Evolutionary conservation across 2,329 filamentous ascomycete species (phyloP).

Genomic region (Aspergillus melleus): DNA sequence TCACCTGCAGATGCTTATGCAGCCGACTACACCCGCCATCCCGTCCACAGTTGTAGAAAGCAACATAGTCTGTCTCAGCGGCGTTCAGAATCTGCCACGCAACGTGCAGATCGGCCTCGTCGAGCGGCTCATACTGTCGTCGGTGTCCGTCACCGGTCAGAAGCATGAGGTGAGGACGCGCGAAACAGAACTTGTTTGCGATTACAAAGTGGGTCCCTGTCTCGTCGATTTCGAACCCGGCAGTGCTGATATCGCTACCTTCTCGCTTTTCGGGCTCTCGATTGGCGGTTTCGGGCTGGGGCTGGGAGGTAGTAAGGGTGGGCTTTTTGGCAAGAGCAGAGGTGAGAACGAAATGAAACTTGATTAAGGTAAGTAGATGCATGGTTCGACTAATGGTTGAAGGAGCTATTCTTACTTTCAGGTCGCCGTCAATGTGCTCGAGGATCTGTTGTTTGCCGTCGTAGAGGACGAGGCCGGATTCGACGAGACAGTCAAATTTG

Average conservation of each 20-base stretch:
- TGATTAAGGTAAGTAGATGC: not conserved
- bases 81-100: not conserved
- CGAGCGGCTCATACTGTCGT: not conserved
- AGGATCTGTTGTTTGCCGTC: not conserved
- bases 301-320: not conserved
- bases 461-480: not conserved
- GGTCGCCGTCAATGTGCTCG: not conserved
- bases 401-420: not conserved
- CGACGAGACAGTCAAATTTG: not conserved
- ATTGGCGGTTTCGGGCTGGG: not conserved
- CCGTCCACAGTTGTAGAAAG: constrained; percentile 1
- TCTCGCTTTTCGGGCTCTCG: not conserved
- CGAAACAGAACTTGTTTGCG: not conserved
- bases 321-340: not conserved
- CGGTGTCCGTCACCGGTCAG: not conserved
- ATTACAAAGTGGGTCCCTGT: not conserved
- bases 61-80: not conserved
- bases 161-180: not conserved
- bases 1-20: constrained; percentile 2
- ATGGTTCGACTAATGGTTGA: not conserved
- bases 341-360: not conserved
- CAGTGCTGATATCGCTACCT: not conserved
- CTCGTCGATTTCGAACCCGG: not conserved
- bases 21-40: constrained; percentile 2
- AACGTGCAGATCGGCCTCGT: not conserved